phyloP scores from a whole-genome alignment of 345 rosid genomes.

The Raphanus sativus region DNA sequence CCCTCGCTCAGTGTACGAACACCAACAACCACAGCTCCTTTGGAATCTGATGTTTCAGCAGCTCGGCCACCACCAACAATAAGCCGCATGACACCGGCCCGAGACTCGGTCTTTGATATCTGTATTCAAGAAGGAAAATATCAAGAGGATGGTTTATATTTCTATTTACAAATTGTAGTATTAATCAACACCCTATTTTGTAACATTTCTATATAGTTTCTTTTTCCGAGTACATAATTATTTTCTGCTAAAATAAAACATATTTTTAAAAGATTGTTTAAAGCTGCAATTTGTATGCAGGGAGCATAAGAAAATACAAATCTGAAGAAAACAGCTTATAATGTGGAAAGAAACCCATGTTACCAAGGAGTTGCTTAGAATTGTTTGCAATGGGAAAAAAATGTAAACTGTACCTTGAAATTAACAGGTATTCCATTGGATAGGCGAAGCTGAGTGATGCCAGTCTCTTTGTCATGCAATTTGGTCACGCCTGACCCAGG shows the following conservation, averaged over 20 bases:
- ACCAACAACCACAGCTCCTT: slow-evolving; percentile 96
- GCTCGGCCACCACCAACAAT: slow-evolving; percentile 99
- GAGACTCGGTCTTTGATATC: slow-evolving; percentile 80
- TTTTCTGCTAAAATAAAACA: not conserved
- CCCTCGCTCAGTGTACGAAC: slow-evolving; percentile 99
- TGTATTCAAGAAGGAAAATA: slow-evolving; percentile 26
- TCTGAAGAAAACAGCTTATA: not conserved
- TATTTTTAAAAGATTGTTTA: not conserved
- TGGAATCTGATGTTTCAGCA: slow-evolving; percentile 74
- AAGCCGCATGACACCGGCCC: slow-evolving; percentile 96
- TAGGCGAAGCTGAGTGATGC: slow-evolving; percentile 80
- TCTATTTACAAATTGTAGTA: not conserved
- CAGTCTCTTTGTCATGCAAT: slow-evolving; percentile 79
- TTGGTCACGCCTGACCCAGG: slow-evolving; percentile 51
- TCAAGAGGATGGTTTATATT: not conserved
- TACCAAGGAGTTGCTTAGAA: slow-evolving; percentile 11
- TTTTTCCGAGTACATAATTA: not conserved
- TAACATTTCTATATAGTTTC: not conserved
- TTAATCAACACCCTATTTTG: slow-evolving; percentile 13
- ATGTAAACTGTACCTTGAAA: slow-evolving; percentile 58
- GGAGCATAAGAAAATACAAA: slow-evolving; percentile 2
- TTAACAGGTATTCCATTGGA: slow-evolving; percentile 94
- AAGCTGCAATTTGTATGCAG: slow-evolving; percentile 12
- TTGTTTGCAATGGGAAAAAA: slow-evolving; percentile 9
- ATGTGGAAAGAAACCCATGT: slow-evolving; percentile 3